These are phyloP conservation scores for Suillus plorans DNA, from an alignment of 768 basidiomycete species.

Conservation along the genomic window DNA sequence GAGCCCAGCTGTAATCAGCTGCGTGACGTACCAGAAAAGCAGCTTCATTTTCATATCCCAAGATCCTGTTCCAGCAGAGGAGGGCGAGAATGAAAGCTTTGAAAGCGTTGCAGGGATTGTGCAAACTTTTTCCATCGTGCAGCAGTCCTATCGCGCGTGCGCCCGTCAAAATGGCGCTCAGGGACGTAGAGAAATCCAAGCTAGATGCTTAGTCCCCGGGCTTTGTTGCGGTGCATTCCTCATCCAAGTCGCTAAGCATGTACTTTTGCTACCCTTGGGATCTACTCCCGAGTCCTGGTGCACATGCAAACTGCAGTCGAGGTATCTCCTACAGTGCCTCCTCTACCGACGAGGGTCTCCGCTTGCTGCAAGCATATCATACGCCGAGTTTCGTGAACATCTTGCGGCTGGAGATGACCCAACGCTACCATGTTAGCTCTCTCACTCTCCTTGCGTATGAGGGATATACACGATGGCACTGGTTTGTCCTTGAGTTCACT, in stretches of 20 bases:
- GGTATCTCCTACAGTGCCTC: background rate
- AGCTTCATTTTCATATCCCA: conserved; percentile 32
- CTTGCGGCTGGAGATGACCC: background rate
- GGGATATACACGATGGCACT: background rate
- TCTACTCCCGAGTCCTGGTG: no score
- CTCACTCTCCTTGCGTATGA: conserved; percentile 2
- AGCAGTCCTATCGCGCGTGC: conserved; percentile 8
- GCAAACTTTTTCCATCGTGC: conserved; percentile 23
- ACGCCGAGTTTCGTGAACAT: background rate
- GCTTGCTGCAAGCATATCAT: background rate
- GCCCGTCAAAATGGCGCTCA: background rate
- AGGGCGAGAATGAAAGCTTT: conserved; percentile 36
- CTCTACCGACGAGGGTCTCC: no score
- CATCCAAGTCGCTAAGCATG: background rate
- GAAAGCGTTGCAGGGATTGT: conserved; percentile 58
- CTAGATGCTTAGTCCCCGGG: background rate
- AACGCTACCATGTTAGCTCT: background rate
- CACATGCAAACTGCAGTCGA: conserved; percentile 1
- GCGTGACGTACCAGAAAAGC: conserved; percentile 67
- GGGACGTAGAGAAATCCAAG: background rate
- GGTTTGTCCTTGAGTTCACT: conserved; percentile 13
- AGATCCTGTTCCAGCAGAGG: conserved; percentile 41
- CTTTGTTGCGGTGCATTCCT: background rate
- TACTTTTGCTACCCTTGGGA: no score
- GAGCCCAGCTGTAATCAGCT: conserved; percentile 53